Percentiles rank a stretch among this genome's conserved stretches.
phyloP scores from a whole-genome alignment of 129 eudicot genomes.

The Flaveria sonorensis region DNA sequence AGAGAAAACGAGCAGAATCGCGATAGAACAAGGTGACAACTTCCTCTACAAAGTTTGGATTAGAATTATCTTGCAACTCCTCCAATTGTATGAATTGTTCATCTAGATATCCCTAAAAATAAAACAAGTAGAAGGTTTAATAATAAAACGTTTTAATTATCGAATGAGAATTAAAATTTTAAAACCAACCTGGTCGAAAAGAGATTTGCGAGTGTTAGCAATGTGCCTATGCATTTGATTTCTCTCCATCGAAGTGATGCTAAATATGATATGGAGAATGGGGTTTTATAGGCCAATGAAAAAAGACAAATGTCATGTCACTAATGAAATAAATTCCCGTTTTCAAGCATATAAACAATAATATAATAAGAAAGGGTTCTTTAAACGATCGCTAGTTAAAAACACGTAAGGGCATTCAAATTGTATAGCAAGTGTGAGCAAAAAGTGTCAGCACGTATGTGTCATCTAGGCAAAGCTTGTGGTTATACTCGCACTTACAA shows the following conservation, averaged over 20 bases:
- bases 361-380: not conserved
- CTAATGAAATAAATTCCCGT: constrained; percentile 28
- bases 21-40: constrained; percentile 73
- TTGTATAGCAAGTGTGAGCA: no score
- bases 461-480: no score
- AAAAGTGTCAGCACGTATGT: no score
- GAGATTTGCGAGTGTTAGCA: constrained; percentile 62
- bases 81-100: constrained; percentile 82
- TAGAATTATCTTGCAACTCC: constrained; percentile 82
- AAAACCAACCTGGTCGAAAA: constrained; percentile 72
- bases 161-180: no score
- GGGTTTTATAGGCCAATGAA: constrained; percentile 37
- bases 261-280: constrained; percentile 31
- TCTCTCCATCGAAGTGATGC: constrained; percentile 47
- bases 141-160: not conserved
- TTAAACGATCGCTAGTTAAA: no score
- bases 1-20: constrained; percentile 73
- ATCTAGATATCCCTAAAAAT: constrained; percentile 67
- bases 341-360: constrained; percentile 26
- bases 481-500: no score
- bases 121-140: not conserved
- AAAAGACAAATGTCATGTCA: constrained; percentile 21
- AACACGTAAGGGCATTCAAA: no score
- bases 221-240: constrained; percentile 61
- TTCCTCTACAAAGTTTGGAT: constrained; percentile 93